Base-by-base conservation (phyloP, 192 early-diverging fungal genomes). In the Backusella morwellensis region DNA sequence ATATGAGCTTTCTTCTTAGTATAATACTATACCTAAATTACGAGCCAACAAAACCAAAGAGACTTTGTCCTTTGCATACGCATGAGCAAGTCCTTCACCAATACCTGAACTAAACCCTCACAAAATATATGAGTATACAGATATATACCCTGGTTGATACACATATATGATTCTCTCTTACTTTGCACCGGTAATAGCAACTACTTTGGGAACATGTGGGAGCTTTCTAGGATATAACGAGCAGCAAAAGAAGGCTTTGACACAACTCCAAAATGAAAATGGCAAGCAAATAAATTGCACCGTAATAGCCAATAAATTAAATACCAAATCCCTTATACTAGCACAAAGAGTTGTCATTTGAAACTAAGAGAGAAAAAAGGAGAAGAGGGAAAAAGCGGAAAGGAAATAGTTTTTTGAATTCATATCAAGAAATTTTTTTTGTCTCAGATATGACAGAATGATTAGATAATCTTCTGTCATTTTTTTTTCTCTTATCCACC, bases 101-200 rank as follows among this genome's bases (percentile, higher is more conserved):
- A 74, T 74, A 59, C 72, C 72, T 38, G 72, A 17, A 41, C 72
- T 74, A 36, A 50, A 50, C 26, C 14, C 56, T 26, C 14, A 38
- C 35, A 35, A n/a, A 40, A 38, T 34, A 72, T 15, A 35, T n/a
- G 7, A 68, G 14, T 19, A 5, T 19, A n/a, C 11, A 2, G 2
- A 29, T 40, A 11, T 11, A 40, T 40, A 40, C 11, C 38, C 38
- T 40, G 8, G 38, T 9, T 40, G 38, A 17, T 14, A 29, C 5
- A 68, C 35, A 52, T 50, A 19, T 12, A 34, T 14, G 17, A 17
- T 35, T 36, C 21, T 23, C 26, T 26, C 36, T 74, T 74, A 74
- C 72, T 34, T 74, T 59, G 72, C 72, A 7, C 72, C 72, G 23
- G 72, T 74, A 32, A 74, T 74, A 40, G 72, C 72, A 21, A 74